These are phyloP conservation scores for Thamnidium elegans DNA, from an alignment of 192 early-diverging fungal species.

Conservation along the genomic window DNA sequence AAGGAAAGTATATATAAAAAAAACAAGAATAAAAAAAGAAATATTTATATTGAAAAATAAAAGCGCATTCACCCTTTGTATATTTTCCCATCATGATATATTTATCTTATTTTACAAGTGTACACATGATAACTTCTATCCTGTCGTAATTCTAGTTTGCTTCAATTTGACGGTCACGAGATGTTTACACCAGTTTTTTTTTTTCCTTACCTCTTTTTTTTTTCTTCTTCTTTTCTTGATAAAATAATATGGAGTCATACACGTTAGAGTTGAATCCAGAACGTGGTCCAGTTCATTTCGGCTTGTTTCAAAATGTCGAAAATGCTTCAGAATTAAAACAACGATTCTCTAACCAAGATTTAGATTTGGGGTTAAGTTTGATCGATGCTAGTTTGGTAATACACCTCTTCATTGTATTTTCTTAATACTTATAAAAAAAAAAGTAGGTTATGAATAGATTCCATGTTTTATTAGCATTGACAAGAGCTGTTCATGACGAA, in stretches of 20 bases:
- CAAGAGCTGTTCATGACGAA: slow-evolving; percentile 48
- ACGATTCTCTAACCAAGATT: slow-evolving; percentile 34
- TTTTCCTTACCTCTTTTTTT: neutral
- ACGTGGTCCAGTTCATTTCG: slow-evolving; percentile 31
- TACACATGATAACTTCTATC: too few relatives aligned
- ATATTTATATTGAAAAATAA: neutral
- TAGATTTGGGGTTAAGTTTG: slow-evolving; percentile 33
- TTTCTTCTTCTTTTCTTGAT: neutral
- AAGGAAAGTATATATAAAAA: neutral
- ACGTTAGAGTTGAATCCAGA: slow-evolving; percentile 35
- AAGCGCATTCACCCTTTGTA: neutral
- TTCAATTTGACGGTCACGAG: too few relatives aligned
- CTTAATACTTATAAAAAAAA: neutral
- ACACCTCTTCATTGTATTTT: neutral
- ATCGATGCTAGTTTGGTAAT: slow-evolving; percentile 41
- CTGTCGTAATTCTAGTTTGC: too few relatives aligned
- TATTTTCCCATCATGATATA: neutral
- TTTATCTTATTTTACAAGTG: too few relatives aligned
- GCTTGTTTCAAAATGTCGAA: slow-evolving; percentile 32
- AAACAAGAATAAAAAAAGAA: neutral
- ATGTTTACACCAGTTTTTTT: too few relatives aligned
- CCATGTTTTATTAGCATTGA: slow-evolving; percentile 49
- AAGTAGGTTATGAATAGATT: slow-evolving; percentile 48
- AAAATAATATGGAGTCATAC: slow-evolving; percentile 37
- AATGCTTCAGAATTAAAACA: slow-evolving; percentile 39